Conservation (phyloP, 345 rosid genomes). For the Syzygium jambos region DNA sequence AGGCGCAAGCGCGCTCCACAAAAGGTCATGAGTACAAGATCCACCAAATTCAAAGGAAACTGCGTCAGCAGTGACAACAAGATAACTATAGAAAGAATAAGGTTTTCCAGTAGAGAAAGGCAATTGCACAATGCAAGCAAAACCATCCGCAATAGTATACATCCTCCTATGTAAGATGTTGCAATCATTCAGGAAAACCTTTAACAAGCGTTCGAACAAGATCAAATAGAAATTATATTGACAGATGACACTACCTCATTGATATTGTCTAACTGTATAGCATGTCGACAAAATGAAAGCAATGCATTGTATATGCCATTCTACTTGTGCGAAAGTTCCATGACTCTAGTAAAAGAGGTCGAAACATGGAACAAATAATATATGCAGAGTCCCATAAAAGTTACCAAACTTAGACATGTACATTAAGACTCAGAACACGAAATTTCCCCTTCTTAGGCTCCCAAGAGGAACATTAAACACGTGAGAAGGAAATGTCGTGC, state of each 20-base stretch:
- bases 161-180: neutral
- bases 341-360: neutral
- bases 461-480: neutral
- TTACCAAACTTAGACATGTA: neutral
- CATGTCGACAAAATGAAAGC: neutral
- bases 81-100: neutral
- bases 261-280: neutral
- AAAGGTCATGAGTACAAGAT: neutral
- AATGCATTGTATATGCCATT: neutral
- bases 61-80: neutral
- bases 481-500: neutral
- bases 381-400: neutral
- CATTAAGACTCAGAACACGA: neutral
- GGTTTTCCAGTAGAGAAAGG: neutral
- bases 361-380: neutral
- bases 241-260: neutral
- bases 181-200: neutral
- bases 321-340: neutral
- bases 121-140: neutral
- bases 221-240: neutral
- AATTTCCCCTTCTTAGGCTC: neutral
- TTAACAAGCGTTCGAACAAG: neutral
- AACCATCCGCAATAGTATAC: neutral
- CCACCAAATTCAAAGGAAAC: neutral
- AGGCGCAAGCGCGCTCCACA: neutral